Percentiles rank a stretch among this genome's conserved stretches.
phyloP scores from a whole-genome alignment of 768 basidiomycete genomes.

The Lactarius akahatsu region DNA sequence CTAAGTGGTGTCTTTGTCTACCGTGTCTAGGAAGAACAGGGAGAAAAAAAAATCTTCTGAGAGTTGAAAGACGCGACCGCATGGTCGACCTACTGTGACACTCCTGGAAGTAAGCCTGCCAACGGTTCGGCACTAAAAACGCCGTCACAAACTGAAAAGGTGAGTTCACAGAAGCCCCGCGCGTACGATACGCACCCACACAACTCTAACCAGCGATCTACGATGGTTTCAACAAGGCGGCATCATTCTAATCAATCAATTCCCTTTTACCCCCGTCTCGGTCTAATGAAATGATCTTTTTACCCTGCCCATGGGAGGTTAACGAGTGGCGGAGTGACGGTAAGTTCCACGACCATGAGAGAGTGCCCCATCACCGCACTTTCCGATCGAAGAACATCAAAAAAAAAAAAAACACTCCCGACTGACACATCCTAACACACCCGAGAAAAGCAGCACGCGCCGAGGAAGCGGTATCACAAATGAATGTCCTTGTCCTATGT shows the following conservation, averaged over 20 bases:
- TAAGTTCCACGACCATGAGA: background rate
- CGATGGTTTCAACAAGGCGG: background rate
- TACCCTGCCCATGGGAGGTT: background rate
- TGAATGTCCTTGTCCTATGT: slow-evolving; percentile 3
- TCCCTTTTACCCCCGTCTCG: background rate
- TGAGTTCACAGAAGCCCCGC: background rate
- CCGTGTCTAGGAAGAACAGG: background rate
- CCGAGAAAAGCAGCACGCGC: background rate
- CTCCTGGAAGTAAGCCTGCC: background rate
- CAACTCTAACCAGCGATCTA: background rate
- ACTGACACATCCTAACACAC: background rate
- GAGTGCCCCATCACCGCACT: background rate
- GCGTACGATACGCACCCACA: background rate
- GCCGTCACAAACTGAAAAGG: background rate
- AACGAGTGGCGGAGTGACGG: background rate
- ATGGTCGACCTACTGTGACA: background rate
- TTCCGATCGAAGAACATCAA: background rate
- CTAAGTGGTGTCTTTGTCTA: background rate
- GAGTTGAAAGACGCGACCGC: slow-evolving; percentile 4
- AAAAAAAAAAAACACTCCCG: background rate
- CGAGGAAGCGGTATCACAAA: background rate
- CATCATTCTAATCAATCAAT: background rate
- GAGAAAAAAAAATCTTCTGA: background rate
- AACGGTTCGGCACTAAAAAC: background rate
- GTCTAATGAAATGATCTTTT: background rate